Evolutionary conservation across 768 basidiomycete genomes (phyloP).

Genomic region (Mycena indigotica): DNA sequence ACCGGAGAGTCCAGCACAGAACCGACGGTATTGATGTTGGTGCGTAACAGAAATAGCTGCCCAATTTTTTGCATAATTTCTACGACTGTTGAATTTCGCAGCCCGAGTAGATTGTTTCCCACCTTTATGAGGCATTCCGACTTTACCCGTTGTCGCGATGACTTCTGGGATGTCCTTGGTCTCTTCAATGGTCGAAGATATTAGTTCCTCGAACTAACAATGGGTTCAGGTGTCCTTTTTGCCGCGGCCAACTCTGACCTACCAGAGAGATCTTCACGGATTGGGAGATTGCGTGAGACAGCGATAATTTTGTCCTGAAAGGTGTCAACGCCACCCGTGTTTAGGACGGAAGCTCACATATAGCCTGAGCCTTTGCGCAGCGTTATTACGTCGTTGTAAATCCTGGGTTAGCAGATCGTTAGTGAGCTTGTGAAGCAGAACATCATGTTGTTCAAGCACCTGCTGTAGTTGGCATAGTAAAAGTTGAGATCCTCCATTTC

Average conservation of each 20-base stretch:
- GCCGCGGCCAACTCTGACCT: conserved; percentile 14
- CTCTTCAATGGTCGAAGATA: conserved; percentile 91
- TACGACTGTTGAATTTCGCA: conserved; percentile 26
- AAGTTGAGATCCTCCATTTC: conserved; percentile 98
- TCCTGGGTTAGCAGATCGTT: conserved; percentile 44
- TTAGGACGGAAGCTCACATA: conserved; percentile 59
- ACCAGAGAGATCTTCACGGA: conserved; percentile 96
- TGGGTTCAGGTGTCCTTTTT: not conserved
- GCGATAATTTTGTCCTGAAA: conserved; percentile 87
- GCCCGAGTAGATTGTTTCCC: conserved; percentile 18
- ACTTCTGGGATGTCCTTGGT: conserved; percentile 95
- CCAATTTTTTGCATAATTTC: conserved; percentile 99
- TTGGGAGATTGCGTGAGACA: conserved; percentile 94
- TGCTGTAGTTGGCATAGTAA: conserved; percentile 95
- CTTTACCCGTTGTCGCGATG: conserved; percentile 93
- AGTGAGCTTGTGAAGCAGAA: conserved; percentile 24
- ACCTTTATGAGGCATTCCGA: conserved; percentile 87
- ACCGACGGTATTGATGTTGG: conserved; percentile 94
- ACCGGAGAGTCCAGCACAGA: conserved; percentile 96
- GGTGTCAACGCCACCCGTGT: conserved; percentile 5
- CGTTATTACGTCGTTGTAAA: conserved; percentile 97
- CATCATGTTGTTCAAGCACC: no score
- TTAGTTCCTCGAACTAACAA: conserved; percentile 83
- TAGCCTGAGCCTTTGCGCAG: conserved; percentile 92
- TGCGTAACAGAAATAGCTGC: conserved; percentile 87